Evolutionary conservation across 495 filamentous ascomycete species (phyloP), one percentile per base, ranked within the genome.

Genomic region (Extremus antarcticus): DNA sequence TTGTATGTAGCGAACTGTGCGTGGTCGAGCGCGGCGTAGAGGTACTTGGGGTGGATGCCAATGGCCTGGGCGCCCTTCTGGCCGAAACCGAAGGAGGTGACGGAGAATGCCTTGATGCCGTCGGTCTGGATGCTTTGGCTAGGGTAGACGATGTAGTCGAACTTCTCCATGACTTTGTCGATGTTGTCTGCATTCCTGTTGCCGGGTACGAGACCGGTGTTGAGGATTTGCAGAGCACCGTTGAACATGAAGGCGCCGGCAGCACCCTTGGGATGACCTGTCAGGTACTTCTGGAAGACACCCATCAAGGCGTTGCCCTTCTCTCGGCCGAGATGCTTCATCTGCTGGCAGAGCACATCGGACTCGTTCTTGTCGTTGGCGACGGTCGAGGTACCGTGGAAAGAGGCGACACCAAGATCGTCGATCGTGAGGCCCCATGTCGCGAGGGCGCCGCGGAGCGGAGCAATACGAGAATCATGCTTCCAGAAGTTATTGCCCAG

Each of bases 321-420:
- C 70, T 83, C 81, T 49, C 92, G 86, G 56, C 94, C 92, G 46
- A 99, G 84, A 68, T 99, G 94, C 62, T 80, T 83, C 71, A 99
- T 77, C 74, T 97, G 94, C 70, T 95, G 87, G 77, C 91, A 95
- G 62, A 99, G 84, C 65, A 95, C 90, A 54, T 92, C 90, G 24
- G 92, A 96, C 70, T 99, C 92, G 69, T 99, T 99, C 82, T 99
- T 99, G 76, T 99, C 92, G 66, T 99, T 99, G 53, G 92, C 92
- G 56, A 94, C 89, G 38, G 92, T 99, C 20, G 91, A 96, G 25
- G 92, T 99, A 58, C 92, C 92, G 72, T 99, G 92, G 86, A 97
- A 99, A 20, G 92, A 97, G 8, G 91, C 90, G 47, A 97, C 89
- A 55, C 72, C 84, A 47, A 99, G 81, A 62, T 99, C 92, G 67